Percentiles rank a stretch among this genome's conserved stretches.
These are phyloP conservation scores for Plasmodium coatneyi DNA, from an alignment of 169 alveolate genomes.

Conservation along the genomic window DNA sequence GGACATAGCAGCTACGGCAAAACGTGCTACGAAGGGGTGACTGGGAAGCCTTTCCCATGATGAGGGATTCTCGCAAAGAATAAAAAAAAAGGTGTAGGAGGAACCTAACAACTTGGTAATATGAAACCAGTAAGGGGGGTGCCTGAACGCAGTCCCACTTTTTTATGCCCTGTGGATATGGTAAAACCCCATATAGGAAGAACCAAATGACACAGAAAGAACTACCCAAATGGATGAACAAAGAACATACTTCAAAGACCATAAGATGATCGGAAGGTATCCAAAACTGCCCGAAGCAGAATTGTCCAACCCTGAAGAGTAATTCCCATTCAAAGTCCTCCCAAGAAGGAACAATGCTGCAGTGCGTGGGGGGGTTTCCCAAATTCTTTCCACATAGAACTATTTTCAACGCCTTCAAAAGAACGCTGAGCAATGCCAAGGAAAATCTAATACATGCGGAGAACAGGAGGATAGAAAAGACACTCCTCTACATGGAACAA, in stretches of 20 bases:
- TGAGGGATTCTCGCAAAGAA: neutral
- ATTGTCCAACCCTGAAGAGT: neutral
- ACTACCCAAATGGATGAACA: neutral
- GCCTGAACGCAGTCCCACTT: neutral
- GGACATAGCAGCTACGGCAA: neutral
- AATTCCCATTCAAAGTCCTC: neutral
- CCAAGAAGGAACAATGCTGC: neutral
- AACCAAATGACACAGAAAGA: neutral
- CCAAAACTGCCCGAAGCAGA: neutral
- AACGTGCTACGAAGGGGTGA: neutral
- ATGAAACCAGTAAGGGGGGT: neutral
- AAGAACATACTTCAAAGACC: neutral
- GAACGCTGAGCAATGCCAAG: neutral
- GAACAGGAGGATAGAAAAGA: constrained; percentile 2
- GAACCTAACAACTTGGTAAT: neutral
- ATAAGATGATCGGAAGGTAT: neutral
- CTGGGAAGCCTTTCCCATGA: neutral
- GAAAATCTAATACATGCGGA: neutral
- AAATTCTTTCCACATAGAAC: neutral
- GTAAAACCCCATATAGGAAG: neutral
- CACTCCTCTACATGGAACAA: constrained; percentile 27
- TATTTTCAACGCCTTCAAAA: neutral
- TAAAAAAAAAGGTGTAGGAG: neutral
- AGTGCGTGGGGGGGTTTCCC: neutral
- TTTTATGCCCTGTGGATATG: neutral